Evolutionary conservation across 2,329 filamentous ascomycete species (phyloP), one percentile per base, ranked within the genome.

Genomic region (Achaetomium macrosporum): DNA sequence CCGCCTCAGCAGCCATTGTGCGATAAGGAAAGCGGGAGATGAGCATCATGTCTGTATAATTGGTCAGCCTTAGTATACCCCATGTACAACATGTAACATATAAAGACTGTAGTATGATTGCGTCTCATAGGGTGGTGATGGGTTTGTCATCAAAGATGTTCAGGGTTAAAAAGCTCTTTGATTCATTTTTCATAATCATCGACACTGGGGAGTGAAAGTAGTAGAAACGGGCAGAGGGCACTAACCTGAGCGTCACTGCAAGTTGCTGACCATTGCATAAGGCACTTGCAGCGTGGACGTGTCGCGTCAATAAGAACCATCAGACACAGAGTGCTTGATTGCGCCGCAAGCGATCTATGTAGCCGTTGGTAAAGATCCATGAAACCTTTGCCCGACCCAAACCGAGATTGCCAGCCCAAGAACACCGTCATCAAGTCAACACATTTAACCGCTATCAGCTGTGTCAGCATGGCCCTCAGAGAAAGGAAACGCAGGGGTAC

Each of bases 161-260:
- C 79, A 82, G 79, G 78, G 78, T 83, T 83, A 83, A 83, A 83
- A 83, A 83, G 79, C 79, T 82, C 79, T 77, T 80, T 76, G 73
- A 57, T 68, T 68, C 63, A 65, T 66, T 69, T 71, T 73, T 66
- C 75, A 70, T 76, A 79, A 82, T 81, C 79, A 77, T 82, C 59
- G 76, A 72, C 65, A 72, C 35, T 36, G 58, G 35, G 17, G 47
- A 50, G 40, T 13, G 13, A 43, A 42, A 37, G 53, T 17, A 36
- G 12, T 15, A 10, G 16, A n/a, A 42, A 47, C 48, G 40, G 5
- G 51, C 56, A 58, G 55, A 39, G 30, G 47, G 42, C 36, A 77
- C 77, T 73, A 71, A 81, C 77, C 73, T 73, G 71, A 63, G 61
- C 25, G 36, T 12, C 29, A 8, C 41, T 43, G 20, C 42, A 49